These are phyloP conservation scores for Straminergon stramineum DNA, from an alignment of 225 moss, liverwort and hornwort species.

Conservation along the genomic window DNA sequence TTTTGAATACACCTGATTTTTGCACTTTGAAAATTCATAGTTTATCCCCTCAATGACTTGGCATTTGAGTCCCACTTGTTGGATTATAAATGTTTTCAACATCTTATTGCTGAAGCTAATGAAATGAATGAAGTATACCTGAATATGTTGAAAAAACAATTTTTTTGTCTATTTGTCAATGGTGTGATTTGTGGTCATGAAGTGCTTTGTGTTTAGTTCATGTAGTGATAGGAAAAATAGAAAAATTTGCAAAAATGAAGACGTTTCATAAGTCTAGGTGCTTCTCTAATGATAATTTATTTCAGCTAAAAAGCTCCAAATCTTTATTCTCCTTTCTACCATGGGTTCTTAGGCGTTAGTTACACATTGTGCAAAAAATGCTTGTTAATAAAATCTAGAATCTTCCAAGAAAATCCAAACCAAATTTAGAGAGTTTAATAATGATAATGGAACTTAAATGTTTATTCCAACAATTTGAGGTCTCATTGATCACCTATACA, in stretches of 20 bases:
- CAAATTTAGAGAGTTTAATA: neutral
- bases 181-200: neutral
- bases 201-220: neutral
- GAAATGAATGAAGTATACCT: neutral
- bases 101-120: neutral
- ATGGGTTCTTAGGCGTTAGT: neutral
- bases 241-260: neutral
- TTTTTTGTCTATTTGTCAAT: neutral
- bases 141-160: neutral
- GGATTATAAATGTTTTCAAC: neutral
- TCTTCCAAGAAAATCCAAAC: neutral
- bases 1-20: neutral
- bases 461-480: rapidly evolving
- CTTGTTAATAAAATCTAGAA: rapidly evolving
- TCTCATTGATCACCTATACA: no score
- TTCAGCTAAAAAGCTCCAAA: neutral
- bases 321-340: neutral
- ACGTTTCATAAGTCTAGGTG: neutral
- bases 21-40: neutral
- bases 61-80: neutral
- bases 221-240: neutral
- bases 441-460: neutral
- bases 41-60: neutral
- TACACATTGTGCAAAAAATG: neutral
- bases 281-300: neutral